Evolutionary conservation across 1,284 basidiomycete species (phyloP).

Genomic region (Salmacisia buchloeana): DNA sequence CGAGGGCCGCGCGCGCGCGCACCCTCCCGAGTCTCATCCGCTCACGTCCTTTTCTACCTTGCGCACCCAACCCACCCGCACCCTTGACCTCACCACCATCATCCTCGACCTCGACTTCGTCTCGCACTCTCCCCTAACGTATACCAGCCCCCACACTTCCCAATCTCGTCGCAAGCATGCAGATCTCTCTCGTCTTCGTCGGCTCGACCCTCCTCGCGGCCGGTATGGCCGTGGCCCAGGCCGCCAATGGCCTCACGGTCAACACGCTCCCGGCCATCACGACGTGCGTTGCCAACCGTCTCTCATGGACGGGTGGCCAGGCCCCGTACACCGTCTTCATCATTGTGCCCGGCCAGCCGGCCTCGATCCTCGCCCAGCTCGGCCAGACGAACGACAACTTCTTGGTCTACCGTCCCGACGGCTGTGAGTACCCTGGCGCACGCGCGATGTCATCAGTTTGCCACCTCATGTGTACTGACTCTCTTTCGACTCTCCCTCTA

Average conservation of each 20-base stretch:
- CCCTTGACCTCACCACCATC: not conserved
- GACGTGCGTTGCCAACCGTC: slow-evolving; percentile 1
- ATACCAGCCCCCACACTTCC: not conserved
- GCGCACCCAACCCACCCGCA: too few relatives aligned
- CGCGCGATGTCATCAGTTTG: too few relatives aligned
- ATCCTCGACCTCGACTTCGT: not conserved
- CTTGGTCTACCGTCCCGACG: not conserved
- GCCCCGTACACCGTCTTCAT: not conserved
- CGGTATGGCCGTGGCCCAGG: slow-evolving; percentile 2
- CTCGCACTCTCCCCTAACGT: not conserved
- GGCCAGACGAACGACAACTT: not conserved
- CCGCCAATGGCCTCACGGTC: not conserved
- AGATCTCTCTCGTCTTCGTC: not conserved
- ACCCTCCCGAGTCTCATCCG: too few relatives aligned
- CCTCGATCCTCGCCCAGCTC: not conserved
- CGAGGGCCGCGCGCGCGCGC: too few relatives aligned
- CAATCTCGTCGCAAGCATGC: slow-evolving; percentile 1
- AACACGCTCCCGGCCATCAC: slow-evolving; percentile 4
- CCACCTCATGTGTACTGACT: not conserved
- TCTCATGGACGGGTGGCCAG: not conserved
- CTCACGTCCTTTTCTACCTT: too few relatives aligned
- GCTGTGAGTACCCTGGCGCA: too few relatives aligned
- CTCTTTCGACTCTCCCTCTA: not conserved
- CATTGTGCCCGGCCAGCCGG: not conserved
- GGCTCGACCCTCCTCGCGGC: slow-evolving; percentile 3